Evolutionary conservation across 2,329 filamentous ascomycete genomes (phyloP).

Genomic region (Nemania abortiva): DNA sequence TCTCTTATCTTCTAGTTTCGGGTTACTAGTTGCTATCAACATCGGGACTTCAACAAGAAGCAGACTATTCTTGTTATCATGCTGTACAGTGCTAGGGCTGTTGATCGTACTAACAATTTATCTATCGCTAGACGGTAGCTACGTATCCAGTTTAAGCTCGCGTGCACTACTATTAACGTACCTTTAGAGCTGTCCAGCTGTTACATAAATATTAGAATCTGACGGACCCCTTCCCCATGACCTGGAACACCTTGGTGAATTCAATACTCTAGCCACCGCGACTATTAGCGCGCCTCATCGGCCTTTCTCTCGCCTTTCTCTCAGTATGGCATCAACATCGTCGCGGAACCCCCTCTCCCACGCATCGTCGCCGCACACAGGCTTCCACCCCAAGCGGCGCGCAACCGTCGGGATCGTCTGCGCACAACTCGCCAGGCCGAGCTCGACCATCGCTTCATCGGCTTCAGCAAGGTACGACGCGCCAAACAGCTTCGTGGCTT

Average conservation of each 20-base stretch:
- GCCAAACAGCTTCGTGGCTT: constrained; percentile 41
- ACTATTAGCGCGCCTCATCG: neutral
- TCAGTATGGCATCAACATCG: constrained; percentile 37
- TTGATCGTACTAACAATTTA: too few species aligned
- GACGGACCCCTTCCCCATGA: too few species aligned
- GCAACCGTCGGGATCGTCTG: constrained; percentile 45
- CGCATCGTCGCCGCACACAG: constrained; percentile 47
- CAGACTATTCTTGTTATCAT: too few species aligned
- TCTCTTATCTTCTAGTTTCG: too few species aligned
- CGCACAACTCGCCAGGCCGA: constrained; percentile 51
- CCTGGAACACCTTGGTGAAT: neutral
- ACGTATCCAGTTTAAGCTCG: too few species aligned
- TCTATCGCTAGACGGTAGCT: too few species aligned
- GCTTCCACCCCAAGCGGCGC: constrained; percentile 51
- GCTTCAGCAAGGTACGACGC: constrained; percentile 37
- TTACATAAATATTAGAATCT: too few species aligned
- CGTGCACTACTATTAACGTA: too few species aligned
- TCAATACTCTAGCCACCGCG: neutral
- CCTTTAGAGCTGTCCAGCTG: too few species aligned
- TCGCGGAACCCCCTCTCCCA: constrained; percentile 39
- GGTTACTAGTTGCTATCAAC: too few species aligned
- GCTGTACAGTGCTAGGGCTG: too few species aligned
- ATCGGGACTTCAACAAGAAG: too few species aligned
- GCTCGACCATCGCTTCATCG: constrained; percentile 48
- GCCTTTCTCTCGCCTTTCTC: constrained; percentile 22